Conservation (phyloP, 1,284 basidiomycete species). For the Ceratobasidium sp. region DNA sequence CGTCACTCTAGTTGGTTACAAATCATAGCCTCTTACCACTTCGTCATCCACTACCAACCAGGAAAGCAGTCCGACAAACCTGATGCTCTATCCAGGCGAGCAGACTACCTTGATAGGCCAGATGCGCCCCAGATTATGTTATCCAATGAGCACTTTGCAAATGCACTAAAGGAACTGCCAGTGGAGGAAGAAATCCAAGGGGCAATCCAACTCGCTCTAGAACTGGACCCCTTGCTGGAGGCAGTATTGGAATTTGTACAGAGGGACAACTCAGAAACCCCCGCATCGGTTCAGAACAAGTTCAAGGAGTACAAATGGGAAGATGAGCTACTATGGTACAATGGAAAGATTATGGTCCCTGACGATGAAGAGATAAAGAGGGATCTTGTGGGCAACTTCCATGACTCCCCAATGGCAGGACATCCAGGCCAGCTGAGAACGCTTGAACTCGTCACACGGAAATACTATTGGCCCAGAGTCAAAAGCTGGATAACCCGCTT, state of each 20-base stretch:
- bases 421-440: constrained; percentile 42
- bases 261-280: no score
- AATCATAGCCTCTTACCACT: constrained; percentile 46
- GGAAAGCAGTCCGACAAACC: no score
- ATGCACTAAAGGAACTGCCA: no score
- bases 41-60: constrained; percentile 48
- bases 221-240: no score
- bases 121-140: no score
- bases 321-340: constrained; percentile 25
- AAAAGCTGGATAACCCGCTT: constrained; percentile 42
- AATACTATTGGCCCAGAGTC: constrained; percentile 47
- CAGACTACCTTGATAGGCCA: no score
- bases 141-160: no score
- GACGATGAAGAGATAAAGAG: constrained; percentile 34
- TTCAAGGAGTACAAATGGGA: background rate
- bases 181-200: no score
- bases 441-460: constrained; percentile 28
- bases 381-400: background rate
- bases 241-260: no score
- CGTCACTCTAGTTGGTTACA: constrained; percentile 49
- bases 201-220: no score
- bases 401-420: constrained; percentile 42
- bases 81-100: no score
- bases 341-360: constrained; percentile 43
- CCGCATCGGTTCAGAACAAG: background rate